These are phyloP conservation scores for Crotalaria pallida DNA, from an alignment of 306 rosid genomes.

Conservation along the genomic window DNA sequence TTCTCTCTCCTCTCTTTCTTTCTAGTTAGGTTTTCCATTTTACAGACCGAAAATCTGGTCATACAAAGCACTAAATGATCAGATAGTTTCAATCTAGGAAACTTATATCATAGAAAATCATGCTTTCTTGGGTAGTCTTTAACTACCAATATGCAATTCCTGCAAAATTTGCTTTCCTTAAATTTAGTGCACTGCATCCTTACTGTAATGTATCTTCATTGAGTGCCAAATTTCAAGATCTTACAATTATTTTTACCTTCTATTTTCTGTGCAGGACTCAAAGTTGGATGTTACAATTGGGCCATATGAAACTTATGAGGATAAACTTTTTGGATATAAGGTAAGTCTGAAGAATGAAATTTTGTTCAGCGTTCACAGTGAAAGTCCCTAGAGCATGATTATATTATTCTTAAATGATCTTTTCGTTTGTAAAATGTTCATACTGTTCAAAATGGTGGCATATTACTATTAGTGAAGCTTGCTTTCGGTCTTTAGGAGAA, in stretches of 20 bases:
- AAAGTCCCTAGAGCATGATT: not conserved
- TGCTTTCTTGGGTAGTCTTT: constrained; percentile 2
- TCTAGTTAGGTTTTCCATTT: too few relatives aligned
- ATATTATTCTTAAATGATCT: not conserved
- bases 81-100: not conserved
- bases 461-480: not conserved
- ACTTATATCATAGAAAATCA: not conserved
- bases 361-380: constrained; percentile 9
- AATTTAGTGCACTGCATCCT: not conserved
- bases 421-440: not conserved
- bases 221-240: constrained; percentile 19
- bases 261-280: constrained; percentile 57
- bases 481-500: not conserved
- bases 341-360: constrained; percentile 31
- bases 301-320: constrained; percentile 96
- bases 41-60: not conserved
- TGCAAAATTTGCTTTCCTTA: not conserved
- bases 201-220: not conserved
- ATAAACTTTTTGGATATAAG: constrained; percentile 87
- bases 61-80: not conserved
- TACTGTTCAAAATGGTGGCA: constrained; percentile 12
- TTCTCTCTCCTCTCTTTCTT: too few relatives aligned
- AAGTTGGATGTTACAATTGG: constrained; percentile 89
- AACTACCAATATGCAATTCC: not conserved
- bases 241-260: constrained; percentile 9